phyloP scores from a whole-genome alignment of 192 early-diverging fungal species.

The Coemansia sp. region DNA sequence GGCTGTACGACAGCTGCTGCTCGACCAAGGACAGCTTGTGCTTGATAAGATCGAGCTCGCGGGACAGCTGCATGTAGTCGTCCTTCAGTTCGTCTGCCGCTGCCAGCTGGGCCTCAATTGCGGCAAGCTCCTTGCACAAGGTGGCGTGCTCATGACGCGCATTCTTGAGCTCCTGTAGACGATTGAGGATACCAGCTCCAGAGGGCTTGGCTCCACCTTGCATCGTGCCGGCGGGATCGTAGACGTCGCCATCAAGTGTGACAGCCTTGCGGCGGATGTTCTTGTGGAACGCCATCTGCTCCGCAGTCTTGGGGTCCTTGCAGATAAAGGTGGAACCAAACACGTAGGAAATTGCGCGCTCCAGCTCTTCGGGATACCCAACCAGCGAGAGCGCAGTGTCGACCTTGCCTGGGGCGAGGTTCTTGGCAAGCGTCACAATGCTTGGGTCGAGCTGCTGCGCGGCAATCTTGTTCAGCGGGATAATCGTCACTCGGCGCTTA shows the following conservation, averaged over 20 bases:
- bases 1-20: conserved; percentile 74
- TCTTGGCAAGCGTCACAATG: conserved; percentile 65
- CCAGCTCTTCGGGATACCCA: conserved; percentile 76
- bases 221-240: conserved; percentile 92
- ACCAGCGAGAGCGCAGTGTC: conserved; percentile 85
- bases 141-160: conserved; percentile 55
- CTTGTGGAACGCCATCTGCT: conserved; percentile 85
- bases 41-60: conserved; percentile 67
- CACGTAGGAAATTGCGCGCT: conserved; percentile 84
- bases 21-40: conserved; percentile 79
- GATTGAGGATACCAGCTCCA: conserved; percentile 68
- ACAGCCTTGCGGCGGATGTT: conserved; percentile 83
- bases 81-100: conserved; percentile 56
- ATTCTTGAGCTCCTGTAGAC: conserved; percentile 72
- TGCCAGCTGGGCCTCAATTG: conserved; percentile 58
- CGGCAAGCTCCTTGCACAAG: conserved; percentile 53
- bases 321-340: conserved; percentile 94
- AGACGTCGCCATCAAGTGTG: conserved; percentile 95
- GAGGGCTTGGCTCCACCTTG: conserved; percentile 85
- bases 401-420: conserved; percentile 81
- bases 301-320: conserved; percentile 78
- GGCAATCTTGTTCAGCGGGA: conserved; percentile 94
- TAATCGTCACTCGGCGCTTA: conserved; percentile 78
- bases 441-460: conserved; percentile 41
- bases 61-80: conserved; percentile 60